Evolutionary conservation across 2,329 filamentous ascomycete genomes (phyloP), one percentile per base, ranked within the genome.

Genomic region (Seiridium cupressi): DNA sequence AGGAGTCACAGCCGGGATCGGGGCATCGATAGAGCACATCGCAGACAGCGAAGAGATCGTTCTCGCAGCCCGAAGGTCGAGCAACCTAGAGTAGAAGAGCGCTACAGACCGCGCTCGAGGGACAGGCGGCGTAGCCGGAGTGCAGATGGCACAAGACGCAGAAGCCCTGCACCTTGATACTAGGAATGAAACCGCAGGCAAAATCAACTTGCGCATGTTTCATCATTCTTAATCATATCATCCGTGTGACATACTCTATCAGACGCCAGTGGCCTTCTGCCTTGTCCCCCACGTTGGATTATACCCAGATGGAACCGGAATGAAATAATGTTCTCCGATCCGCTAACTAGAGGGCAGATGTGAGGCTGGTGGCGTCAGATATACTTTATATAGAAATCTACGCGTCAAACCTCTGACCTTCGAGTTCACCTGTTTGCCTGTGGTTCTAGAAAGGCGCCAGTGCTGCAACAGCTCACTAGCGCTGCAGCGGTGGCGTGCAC

Each of bases 111-210:
- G 18, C 66, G 63, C 42, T 68, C 67, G 31, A 66, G 65, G 44
- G 68, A 68, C 10, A 59, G 63, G 26, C 61, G 65, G 48, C 62
- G 68, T 58, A 69, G 66, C 57, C 64, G 62, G 55, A 70, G 67
- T 53, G 67, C 68, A 18, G 49, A 53, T 31, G 61, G 49, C 31
- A 62, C 60, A 10, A 59, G 61, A 38, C 35, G 57, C 2, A 54
- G 48, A 18, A 38, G n/a, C n/a, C 34, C 49, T n/a, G 10, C 11
- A 9, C n/a, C 49, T 3, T 35, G 32, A 53, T 53, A 42, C 13
- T 42, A 13, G 13, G 2, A 42, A 26, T 26, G 38, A 42, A 13
- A 42, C 38, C 13, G 13, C 38, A 42, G 18, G 18, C 18, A 26
- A 26, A 26, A 26, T 26, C 18, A 26, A 26, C 18, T 26, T 26